Base-by-base conservation (phyloP, 1,139 yeast species). In the Candida frijolesensis region DNA sequence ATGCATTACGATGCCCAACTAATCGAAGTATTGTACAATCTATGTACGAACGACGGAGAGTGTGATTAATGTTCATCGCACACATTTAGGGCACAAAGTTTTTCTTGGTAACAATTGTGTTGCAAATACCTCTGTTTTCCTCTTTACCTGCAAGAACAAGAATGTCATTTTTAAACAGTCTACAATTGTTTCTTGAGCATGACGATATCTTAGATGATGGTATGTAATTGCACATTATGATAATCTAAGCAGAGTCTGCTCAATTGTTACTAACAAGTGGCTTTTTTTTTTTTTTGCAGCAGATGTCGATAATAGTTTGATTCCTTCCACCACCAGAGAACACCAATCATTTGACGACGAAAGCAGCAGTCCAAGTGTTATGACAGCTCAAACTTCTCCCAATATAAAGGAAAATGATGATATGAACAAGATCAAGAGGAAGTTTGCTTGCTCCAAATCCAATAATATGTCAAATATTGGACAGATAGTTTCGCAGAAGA, bases 101-200 rank as follows among this genome's bases (percentile, higher is more conserved):
- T 25, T 44, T 33, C 44, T 29, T 18, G 18, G 29, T 25, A 9
- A 8, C 4, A 25, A 4, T 46, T 22, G 30, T 46, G 51, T 50
- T 54, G 55, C 57, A 53, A 52, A 48, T 19, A 10, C 34, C 11
- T 5, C 6, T 29, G 18, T 4, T 22, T 15, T 22, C 11, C 30
- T 22, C 14, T 8, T 19, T n/a, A 7, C 4, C 27, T 8, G 8
- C n/a, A 22, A 22, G 4, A 14, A 19, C 18, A 38, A 38, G 4
- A n/a, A 54, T 55, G 58, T 52, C 58, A 32, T 54, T 55, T 42
- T 46, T 55, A 39, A 52, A 47, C 30, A 53, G 47, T 34, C 44
- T 55, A 49, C 47, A 52, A 32, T 49, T 45, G 29, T 52, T 53
- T 32, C 47, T 54, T 14, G 50, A 48, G 14, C 44, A 47, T 18